Conservation (phyloP, 129 eudicot genomes). For the Rutidosis leptorrhynchoides region DNA sequence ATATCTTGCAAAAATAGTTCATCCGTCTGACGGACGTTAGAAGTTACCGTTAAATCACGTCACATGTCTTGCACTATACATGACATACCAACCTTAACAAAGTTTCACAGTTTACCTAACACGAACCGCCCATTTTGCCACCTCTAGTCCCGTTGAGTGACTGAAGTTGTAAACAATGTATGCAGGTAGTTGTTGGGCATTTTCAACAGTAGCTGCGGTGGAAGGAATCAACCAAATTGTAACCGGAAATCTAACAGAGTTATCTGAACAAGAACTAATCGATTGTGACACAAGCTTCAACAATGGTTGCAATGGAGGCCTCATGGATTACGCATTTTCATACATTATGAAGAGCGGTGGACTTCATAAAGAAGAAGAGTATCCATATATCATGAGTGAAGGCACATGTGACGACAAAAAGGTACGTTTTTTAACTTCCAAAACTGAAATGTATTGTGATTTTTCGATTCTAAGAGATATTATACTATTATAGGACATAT, state of each 20-base stretch:
- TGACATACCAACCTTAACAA: background rate
- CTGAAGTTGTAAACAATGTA: background rate
- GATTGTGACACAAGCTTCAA: slow-evolving; percentile 73
- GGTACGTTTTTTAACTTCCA: slow-evolving; percentile 35
- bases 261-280: slow-evolving; percentile 82
- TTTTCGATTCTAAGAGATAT: slow-evolving; percentile 1
- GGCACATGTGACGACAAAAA: slow-evolving; percentile 79
- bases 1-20: no score
- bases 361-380: slow-evolving; percentile 84
- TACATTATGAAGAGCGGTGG: slow-evolving; percentile 64
- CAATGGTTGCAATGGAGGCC: slow-evolving; percentile 92
- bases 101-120: no score
- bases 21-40: no score
- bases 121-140: background rate
- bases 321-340: slow-evolving; percentile 86
- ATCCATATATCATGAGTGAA: slow-evolving; percentile 90
- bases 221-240: slow-evolving; percentile 96
- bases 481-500: slow-evolving; percentile 44
- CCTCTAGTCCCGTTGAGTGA: background rate
- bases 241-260: slow-evolving; percentile 66
- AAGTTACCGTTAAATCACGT: no score
- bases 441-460: background rate
- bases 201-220: slow-evolving; percentile 96
- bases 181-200: slow-evolving; percentile 97
- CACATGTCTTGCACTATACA: background rate